These are phyloP conservation scores for Starmerella floricola DNA, from an alignment of 805 yeast species.

Conservation along the genomic window DNA sequence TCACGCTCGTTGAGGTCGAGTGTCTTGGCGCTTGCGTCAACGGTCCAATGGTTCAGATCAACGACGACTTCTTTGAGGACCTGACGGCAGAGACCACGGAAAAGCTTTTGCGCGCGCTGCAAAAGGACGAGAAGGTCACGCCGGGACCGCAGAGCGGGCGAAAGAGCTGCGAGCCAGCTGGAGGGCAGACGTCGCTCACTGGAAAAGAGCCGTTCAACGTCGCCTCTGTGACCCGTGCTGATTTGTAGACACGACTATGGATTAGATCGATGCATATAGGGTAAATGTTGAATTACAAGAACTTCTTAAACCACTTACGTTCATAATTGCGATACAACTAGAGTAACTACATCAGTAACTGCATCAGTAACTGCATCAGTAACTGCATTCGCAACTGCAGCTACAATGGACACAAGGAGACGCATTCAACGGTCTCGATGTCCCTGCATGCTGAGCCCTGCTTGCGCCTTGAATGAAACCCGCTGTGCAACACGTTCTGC, in stretches of 20 bases:
- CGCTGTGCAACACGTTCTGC: no score
- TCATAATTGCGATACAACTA: no score
- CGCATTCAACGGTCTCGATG: no score
- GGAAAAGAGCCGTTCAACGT: conserved; percentile 56
- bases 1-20: conserved; percentile 78
- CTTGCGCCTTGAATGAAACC: no score
- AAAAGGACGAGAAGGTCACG: conserved; percentile 46
- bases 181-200: conserved; percentile 53
- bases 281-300: no score
- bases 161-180: conserved; percentile 62
- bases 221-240: conserved; percentile 57
- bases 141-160: conserved; percentile 65
- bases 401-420: no score
- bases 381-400: no score
- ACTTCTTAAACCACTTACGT: neutral
- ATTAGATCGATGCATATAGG: no score
- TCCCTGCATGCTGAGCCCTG: no score
- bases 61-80: conserved; percentile 76
- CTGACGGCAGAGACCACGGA: conserved; percentile 56
- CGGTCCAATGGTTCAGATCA: conserved; percentile 78
- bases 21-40: conserved; percentile 88
- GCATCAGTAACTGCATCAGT: no score
- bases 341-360: no score
- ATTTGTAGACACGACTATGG: no score
- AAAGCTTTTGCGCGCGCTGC: conserved; percentile 48